phyloP scores from a whole-genome alignment of 2,329 filamentous ascomycete genomes.

The Grosmannia huntii region DNA sequence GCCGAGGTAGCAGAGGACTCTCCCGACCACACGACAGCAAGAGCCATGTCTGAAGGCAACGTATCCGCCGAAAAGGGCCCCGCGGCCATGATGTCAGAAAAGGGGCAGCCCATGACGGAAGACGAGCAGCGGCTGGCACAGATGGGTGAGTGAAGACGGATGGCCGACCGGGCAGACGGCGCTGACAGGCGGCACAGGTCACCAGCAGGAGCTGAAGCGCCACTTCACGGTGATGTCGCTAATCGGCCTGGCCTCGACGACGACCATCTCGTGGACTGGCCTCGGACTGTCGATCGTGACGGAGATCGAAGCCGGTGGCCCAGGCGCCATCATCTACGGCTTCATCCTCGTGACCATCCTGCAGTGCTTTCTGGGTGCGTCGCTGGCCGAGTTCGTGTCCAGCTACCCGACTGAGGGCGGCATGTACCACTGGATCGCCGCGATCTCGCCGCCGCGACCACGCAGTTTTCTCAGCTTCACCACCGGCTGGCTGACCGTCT shows the following conservation, averaged over 20 bases:
- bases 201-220: conserved; percentile 34
- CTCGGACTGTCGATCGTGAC: conserved; percentile 31
- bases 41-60: not conserved
- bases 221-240: conserved; percentile 34
- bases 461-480: conserved; percentile 29
- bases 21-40: not conserved
- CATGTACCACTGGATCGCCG: conserved; percentile 39
- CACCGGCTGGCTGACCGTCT: conserved; percentile 30
- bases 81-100: not conserved
- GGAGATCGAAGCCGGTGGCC: conserved; percentile 33
- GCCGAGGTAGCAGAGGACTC: not conserved
- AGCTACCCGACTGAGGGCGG: conserved; percentile 35
- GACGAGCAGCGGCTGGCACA: not conserved
- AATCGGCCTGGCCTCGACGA: conserved; percentile 34
- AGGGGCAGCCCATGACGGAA: not conserved
- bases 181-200: conserved; percentile 18
- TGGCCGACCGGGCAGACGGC: not conserved
- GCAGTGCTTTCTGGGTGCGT: conserved; percentile 31
- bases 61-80: not conserved
- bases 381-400: conserved; percentile 33
- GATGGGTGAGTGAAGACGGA: not conserved
- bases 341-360: conserved; percentile 18
- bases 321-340: conserved; percentile 33
- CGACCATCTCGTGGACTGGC: conserved; percentile 37
- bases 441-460: conserved; percentile 26